Percentiles rank a stretch among this genome's conserved stretches.
Evolutionary conservation across 352 stramenopile genomes (phyloP).

Genomic region (Phytopythium oedochilum): DNA sequence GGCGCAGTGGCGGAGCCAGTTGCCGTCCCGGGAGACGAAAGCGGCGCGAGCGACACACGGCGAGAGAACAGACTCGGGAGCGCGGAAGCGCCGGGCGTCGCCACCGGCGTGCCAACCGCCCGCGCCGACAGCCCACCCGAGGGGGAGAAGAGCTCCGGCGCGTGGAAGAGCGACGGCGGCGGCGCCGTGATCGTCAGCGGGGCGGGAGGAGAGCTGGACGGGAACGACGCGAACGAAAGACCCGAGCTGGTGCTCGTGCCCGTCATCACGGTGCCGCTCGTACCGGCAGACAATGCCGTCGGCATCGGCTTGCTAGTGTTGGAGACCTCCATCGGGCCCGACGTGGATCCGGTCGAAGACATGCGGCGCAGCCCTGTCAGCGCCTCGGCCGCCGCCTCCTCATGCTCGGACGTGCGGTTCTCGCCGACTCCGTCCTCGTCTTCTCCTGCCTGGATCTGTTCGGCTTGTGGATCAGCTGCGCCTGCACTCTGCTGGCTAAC

Average conservation of each 20-base stretch:
- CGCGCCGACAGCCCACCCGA: constrained; percentile 2
- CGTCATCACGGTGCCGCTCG: constrained; percentile 2
- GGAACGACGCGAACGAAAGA: constrained; percentile 25
- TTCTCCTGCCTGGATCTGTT: not conserved
- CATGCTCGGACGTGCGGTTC: constrained; percentile 33
- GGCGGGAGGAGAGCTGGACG: constrained; percentile 10
- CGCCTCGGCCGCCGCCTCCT: constrained; percentile 63
- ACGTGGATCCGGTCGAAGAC: not conserved
- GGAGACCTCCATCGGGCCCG: not conserved
- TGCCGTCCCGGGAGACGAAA: constrained; percentile 24
- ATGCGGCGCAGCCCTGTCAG: constrained; percentile 55
- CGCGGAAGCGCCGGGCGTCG: constrained; percentile 12
- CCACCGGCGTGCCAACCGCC: constrained; percentile 15
- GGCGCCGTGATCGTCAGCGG: constrained; percentile 48
- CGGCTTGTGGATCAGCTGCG: constrained; percentile 9
- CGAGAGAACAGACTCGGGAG: constrained; percentile 48
- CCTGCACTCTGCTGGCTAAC: not conserved
- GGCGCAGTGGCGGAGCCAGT: not conserved
- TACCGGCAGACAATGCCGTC: constrained; percentile 5
- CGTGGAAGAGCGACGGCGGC: constrained; percentile 26
- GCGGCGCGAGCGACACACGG: constrained; percentile 26
- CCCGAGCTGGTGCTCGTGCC: constrained; percentile 16
- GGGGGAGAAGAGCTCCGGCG: constrained; percentile 27
- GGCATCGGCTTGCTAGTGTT: not conserved
- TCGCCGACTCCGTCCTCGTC: constrained; percentile 11